Conservation (phyloP, 805 yeast genomes). For the Citeromyces nyonsensis region DNA sequence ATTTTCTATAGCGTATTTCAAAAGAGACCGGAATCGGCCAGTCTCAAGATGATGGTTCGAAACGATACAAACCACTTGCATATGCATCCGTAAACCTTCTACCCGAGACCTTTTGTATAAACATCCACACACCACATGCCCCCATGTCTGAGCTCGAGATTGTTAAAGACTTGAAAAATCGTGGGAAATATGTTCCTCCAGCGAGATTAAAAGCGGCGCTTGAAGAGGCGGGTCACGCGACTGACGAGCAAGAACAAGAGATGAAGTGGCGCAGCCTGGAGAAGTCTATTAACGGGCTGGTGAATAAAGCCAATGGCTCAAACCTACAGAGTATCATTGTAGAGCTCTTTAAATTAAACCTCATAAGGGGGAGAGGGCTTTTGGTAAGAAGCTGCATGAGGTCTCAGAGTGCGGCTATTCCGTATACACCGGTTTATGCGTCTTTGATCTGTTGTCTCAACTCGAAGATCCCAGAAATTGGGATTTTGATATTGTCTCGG, state of each 20-base stretch:
- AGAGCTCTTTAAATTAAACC: conserved; percentile 38
- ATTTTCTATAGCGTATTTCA: too few species aligned
- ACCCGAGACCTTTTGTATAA: too few species aligned
- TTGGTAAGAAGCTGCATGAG: conserved; percentile 42
- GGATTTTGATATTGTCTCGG: conserved; percentile 37
- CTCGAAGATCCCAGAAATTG: conserved; percentile 55
- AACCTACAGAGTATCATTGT: conserved; percentile 33
- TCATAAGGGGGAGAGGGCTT: conserved; percentile 46
- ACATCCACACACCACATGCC: too few species aligned
- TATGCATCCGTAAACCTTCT: too few species aligned
- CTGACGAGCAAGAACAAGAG: conserved; percentile 25
- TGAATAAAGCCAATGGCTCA: conserved; percentile 25
- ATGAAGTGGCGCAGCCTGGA: conserved; percentile 41
- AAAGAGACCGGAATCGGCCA: too few species aligned
- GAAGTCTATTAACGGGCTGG: conserved; percentile 26
- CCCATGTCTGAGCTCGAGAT: too few species aligned
- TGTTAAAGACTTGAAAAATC: background rate
- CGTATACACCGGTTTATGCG: conserved; percentile 34
- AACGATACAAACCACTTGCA: too few species aligned
- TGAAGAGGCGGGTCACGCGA: conserved; percentile 4
- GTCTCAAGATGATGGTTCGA: too few species aligned
- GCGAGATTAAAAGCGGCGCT: conserved; percentile 22
- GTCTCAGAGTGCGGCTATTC: conserved; percentile 24
- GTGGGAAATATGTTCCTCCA: conserved; percentile 29
- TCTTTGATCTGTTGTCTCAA: conserved; percentile 44